Conservation (phyloP, 805 yeast genomes). For the Pichia manshurica region DNA sequence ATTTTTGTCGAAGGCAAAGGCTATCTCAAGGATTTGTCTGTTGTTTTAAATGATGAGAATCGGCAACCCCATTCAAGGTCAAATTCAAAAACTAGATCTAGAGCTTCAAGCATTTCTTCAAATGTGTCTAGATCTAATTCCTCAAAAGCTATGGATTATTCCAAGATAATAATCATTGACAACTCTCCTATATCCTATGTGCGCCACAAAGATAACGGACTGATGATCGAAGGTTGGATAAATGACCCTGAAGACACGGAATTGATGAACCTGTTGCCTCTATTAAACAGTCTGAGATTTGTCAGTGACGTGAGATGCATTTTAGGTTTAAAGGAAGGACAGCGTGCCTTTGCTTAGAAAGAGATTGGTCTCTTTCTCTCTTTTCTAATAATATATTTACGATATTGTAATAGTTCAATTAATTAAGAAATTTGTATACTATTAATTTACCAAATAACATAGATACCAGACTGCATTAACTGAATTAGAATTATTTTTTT, state of each 20-base stretch:
- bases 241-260: constrained; percentile 91
- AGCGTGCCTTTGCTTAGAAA: constrained; percentile 38
- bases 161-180: constrained; percentile 73
- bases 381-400: constrained; percentile 1
- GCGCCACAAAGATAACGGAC: constrained; percentile 79
- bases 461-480: too few relatives aligned
- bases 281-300: constrained; percentile 67
- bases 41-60: constrained; percentile 11
- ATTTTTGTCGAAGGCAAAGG: constrained; percentile 73
- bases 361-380: constrained; percentile 1
- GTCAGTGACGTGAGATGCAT: constrained; percentile 81
- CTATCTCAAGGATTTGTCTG: constrained; percentile 69
- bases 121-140: constrained; percentile 3
- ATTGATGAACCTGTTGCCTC: constrained; percentile 72
- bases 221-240: constrained; percentile 96
- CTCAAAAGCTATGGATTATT: constrained; percentile 41
- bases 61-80: neutral
- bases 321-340: constrained; percentile 71
- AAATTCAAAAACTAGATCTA: constrained; percentile 4
- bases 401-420: constrained; percentile 16
- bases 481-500: too few relatives aligned
- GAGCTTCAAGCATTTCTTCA: constrained; percentile 13
- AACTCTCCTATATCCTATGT: constrained; percentile 91
- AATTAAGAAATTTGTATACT: too few relatives aligned
- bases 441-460: too few relatives aligned